Evolutionary conservation across 2,329 filamentous ascomycete genomes (phyloP).

Genomic region (Xylariaceae sp.): DNA sequence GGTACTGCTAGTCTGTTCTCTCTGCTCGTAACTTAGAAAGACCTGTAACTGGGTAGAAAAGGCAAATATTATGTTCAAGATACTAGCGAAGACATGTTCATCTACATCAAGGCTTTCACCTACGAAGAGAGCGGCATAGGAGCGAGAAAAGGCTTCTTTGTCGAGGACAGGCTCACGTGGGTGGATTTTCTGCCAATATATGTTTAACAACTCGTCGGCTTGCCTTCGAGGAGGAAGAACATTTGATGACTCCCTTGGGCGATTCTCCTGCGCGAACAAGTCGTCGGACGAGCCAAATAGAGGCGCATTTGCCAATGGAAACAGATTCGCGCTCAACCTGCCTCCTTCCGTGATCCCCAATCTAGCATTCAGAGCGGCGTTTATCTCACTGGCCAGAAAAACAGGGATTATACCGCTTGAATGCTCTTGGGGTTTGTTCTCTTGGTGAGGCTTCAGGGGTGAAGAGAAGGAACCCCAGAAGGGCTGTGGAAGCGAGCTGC

Average conservation of each 20-base stretch:
- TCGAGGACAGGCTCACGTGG: neutral
- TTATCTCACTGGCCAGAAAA: neutral
- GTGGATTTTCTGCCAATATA: neutral
- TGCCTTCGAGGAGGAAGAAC: neutral
- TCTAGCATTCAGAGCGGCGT: neutral
- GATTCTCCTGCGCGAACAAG: neutral
- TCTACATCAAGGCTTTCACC: neutral
- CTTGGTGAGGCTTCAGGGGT: too few species aligned
- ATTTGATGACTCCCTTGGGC: neutral
- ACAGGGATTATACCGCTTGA: neutral
- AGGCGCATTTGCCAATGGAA: neutral
- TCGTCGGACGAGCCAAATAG: neutral
- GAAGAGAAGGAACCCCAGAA: too few species aligned
- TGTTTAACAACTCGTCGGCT: neutral
- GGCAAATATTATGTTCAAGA: neutral
- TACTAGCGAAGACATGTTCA: neutral
- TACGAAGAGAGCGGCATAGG: neutral
- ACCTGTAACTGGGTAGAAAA: neutral
- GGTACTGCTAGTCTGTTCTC: neutral
- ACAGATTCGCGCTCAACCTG: neutral
- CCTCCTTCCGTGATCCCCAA: neutral
- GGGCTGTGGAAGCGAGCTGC: too few species aligned
- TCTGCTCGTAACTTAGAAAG: neutral
- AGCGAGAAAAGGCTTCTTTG: neutral
- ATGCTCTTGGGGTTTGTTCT: too few species aligned